These are phyloP conservation scores for Schizothecium vesticola DNA, from an alignment of 495 filamentous ascomycete species.

Conservation along the genomic window DNA sequence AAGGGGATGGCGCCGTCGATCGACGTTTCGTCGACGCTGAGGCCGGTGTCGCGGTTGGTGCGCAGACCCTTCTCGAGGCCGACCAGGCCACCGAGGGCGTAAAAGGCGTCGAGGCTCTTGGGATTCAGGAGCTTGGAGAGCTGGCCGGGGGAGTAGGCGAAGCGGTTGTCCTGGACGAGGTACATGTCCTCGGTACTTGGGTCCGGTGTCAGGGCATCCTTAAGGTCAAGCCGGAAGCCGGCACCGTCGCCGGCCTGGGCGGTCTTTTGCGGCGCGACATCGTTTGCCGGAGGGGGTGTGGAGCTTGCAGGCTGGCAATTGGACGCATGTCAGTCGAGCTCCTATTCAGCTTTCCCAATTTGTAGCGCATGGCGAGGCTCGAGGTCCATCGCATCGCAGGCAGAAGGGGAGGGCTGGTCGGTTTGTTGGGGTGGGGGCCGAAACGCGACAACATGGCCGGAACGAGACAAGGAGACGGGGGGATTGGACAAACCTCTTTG, in stretches of 20 bases:
- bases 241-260: conserved; percentile 8
- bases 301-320: conserved; percentile 8
- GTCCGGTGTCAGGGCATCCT: conserved; percentile 58
- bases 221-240: conserved; percentile 35
- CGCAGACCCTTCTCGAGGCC: conserved; percentile 63
- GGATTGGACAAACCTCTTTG: neutral
- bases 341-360: neutral
- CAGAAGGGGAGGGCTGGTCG: neutral
- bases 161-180: conserved; percentile 55
- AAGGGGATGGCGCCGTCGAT: conserved; percentile 56
- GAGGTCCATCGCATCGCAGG: neutral
- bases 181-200: conserved; percentile 60
- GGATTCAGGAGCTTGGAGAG: conserved; percentile 68
- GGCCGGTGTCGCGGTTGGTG: conserved; percentile 56
- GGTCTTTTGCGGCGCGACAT: conserved; percentile 4
- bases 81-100: conserved; percentile 59
- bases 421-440: neutral
- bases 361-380: neutral
- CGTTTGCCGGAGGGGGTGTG: conserved; percentile 10
- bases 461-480: neutral
- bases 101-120: conserved; percentile 65
- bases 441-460: neutral
- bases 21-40: conserved; percentile 59
- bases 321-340: neutral
- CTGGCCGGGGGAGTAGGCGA: conserved; percentile 65